Percentiles rank a stretch among this genome's conserved stretches.
Evolutionary conservation across 768 basidiomycete species (phyloP).

Genomic region (Mycena albidolilacea): DNA sequence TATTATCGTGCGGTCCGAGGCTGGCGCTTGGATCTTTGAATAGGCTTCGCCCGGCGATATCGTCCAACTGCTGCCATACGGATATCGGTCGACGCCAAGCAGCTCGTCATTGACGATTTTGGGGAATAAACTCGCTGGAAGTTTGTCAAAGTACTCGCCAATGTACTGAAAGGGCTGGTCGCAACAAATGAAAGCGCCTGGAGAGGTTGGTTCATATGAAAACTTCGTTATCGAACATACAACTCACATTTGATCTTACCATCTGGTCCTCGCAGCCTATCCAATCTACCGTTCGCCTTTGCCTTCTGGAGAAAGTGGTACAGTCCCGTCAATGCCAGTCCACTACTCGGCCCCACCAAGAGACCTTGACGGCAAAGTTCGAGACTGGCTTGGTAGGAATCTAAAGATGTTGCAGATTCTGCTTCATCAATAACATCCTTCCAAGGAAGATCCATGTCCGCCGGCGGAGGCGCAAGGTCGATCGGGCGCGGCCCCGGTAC

Average conservation of each 20-base stretch:
- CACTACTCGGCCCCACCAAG: conserved; percentile 35
- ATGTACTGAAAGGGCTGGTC: conserved; percentile 36
- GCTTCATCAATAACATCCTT: conserved; percentile 32
- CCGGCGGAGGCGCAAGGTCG: conserved; percentile 25
- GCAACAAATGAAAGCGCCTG: conserved; percentile 37
- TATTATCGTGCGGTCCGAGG: background rate
- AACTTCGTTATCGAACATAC: background rate
- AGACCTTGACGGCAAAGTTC: conserved; percentile 37
- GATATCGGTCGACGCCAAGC: conserved; percentile 32
- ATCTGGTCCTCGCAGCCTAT: conserved; percentile 24
- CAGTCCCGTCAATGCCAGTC: conserved; percentile 22
- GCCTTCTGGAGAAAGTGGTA: conserved; percentile 32
- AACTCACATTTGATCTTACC: conserved; percentile 34
- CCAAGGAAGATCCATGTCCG: conserved; percentile 35
- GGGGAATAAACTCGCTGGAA: conserved; percentile 30
- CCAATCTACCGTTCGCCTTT: conserved; percentile 19
- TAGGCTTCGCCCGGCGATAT: conserved; percentile 17
- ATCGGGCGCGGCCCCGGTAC: conserved; percentile 36
- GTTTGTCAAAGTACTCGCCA: conserved; percentile 31
- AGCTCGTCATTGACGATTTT: conserved; percentile 27
- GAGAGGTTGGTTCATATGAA: background rate
- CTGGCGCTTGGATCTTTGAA: background rate
- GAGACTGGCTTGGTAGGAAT: conserved; percentile 31
- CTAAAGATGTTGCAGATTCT: conserved; percentile 28
- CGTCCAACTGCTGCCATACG: conserved; percentile 32